Conservation (phyloP, 805 yeast species). For the Maudiozyma bulderi region DNA sequence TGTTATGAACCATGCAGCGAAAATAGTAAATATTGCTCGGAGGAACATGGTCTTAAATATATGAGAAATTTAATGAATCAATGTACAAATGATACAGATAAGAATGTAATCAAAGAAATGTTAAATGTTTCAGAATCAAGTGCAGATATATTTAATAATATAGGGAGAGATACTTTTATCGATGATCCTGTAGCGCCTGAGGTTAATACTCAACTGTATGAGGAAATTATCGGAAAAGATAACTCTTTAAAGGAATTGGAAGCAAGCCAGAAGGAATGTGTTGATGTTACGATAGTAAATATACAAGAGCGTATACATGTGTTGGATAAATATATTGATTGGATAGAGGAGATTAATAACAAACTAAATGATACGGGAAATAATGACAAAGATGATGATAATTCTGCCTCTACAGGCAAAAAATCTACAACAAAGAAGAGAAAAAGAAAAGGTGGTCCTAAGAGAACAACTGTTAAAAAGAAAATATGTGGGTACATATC, state of each 20-base stretch:
- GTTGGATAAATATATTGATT: constrained; percentile 24
- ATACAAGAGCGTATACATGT: constrained; percentile 6
- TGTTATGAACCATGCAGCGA: constrained; percentile 36
- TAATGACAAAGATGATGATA: neutral
- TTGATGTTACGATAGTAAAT: constrained; percentile 9
- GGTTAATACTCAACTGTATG: constrained; percentile 10
- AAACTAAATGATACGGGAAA: constrained; percentile 7
- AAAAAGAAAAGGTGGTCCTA: constrained; percentile 9
- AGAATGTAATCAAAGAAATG: constrained; percentile 10
- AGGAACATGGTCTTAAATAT: constrained; percentile 51
- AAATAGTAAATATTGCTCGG: constrained; percentile 62
- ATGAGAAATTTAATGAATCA: constrained; percentile 6
- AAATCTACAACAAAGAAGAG: constrained; percentile 1
- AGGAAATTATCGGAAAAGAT: constrained; percentile 13
- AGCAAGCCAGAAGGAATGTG: constrained; percentile 6
- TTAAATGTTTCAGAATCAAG: constrained; percentile 4
- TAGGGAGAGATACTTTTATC: constrained; percentile 17
- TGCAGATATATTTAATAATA: constrained; percentile 9
- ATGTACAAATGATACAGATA: constrained; percentile 4
- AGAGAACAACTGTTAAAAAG: constrained; percentile 9
- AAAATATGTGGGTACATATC: constrained; percentile 24
- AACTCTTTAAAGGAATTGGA: constrained; percentile 10
- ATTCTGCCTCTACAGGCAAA: neutral
- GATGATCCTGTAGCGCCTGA: constrained; percentile 10
- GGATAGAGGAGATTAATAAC: constrained; percentile 21